A percentile compares a stretch with the other conserved stretches of the same genome.
These are phyloP conservation scores for Arthrobotrys megalospora DNA, from an alignment of 2,329 filamentous ascomycete species.

Conservation along the genomic window DNA sequence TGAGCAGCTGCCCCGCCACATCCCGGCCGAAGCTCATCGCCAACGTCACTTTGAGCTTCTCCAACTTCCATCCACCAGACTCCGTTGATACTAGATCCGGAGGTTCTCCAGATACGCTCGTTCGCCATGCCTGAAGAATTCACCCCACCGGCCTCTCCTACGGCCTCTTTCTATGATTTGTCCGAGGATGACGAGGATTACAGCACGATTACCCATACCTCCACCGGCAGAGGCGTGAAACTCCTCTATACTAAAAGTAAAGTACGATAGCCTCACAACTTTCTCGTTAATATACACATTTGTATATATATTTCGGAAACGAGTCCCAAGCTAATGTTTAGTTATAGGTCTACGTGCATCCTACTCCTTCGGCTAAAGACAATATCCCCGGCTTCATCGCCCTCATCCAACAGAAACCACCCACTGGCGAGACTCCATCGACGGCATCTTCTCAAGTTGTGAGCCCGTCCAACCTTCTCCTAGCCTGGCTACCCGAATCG, in stretches of 20 bases:
- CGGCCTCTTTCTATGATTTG: conserved; percentile 92
- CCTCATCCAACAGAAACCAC: conserved; percentile 87
- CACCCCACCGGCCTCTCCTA: conserved; percentile 76
- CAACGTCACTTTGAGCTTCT: conserved; percentile 24
- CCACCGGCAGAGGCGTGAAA: conserved; percentile 87
- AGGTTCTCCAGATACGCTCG: conserved; percentile 21
- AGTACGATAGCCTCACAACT: conserved; percentile 69
- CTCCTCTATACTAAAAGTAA: conserved; percentile 97
- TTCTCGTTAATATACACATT: background rate
- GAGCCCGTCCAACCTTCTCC: conserved; percentile 75
- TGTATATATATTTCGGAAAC: background rate
- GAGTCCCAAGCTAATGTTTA: conserved; percentile 4
- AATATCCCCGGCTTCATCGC: conserved; percentile 96
- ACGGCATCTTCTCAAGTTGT: conserved; percentile 15
- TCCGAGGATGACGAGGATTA: conserved; percentile 86
- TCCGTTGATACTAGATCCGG: conserved; percentile 56
- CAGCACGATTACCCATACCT: conserved; percentile 88
- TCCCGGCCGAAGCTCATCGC: conserved; percentile 36
- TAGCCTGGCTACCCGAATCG: conserved; percentile 94
- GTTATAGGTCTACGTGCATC: conserved; percentile 90
- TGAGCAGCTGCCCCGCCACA: conserved; percentile 32
- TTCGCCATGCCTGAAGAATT: conserved; percentile 59
- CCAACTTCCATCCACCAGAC: conserved; percentile 10
- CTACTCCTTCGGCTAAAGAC: conserved; percentile 91
- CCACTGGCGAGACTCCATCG: conserved; percentile 70